Conservation (phyloP, 441 rosid species). For the Adansonia gregorii region DNA sequence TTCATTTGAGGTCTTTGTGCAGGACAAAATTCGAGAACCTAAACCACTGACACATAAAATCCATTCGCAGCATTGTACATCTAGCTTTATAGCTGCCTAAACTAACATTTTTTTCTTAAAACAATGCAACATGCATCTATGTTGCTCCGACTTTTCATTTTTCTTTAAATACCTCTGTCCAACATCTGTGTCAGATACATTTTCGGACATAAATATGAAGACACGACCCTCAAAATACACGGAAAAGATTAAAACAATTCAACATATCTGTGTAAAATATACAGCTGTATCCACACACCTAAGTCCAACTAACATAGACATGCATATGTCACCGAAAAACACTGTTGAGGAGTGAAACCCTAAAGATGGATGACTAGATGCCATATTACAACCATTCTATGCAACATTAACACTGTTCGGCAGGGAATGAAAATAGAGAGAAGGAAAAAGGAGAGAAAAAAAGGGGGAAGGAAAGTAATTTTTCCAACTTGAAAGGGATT, state of each 20-base stretch:
- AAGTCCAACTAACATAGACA: not conserved
- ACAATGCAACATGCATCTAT: not conserved
- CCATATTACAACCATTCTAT: not conserved
- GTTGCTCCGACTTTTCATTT: too few relatives aligned
- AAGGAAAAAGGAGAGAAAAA: too few relatives aligned
- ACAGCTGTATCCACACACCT: too few relatives aligned
- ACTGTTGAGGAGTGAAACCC: not conserved
- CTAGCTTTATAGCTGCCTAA: not conserved
- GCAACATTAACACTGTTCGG: not conserved
- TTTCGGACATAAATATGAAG: too few relatives aligned
- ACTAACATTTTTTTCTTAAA: not conserved
- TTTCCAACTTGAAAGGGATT: not conserved
- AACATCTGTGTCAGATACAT: too few relatives aligned
- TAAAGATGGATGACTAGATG: not conserved
- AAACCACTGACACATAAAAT: not conserved
- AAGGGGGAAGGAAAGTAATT: not conserved
- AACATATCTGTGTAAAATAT: too few relatives aligned
- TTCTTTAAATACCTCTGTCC: too few relatives aligned
- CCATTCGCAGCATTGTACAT: too few relatives aligned
- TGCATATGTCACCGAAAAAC: not conserved
- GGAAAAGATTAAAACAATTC: too few relatives aligned
- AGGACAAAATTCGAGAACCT: conserved; percentile 15
- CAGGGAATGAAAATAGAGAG: not conserved
- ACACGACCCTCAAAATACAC: too few relatives aligned
- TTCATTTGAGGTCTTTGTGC: conserved; percentile 6